phyloP scores from a whole-genome alignment of 768 basidiomycete genomes.

The Paxillus ammoniavirescens region DNA sequence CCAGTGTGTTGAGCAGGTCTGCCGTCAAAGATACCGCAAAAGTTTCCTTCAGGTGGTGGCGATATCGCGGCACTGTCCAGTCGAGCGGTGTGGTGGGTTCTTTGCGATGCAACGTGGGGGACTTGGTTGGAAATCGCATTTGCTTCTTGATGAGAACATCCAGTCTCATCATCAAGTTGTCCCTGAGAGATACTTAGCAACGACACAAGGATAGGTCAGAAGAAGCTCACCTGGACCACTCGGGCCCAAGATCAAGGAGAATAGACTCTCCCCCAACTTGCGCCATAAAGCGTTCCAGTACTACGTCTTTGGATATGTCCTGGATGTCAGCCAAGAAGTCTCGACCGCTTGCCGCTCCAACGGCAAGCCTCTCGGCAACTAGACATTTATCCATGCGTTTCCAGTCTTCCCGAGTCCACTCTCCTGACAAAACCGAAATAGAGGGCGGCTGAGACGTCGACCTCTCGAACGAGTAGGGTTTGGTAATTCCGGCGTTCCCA shows the following conservation, averaged over 20 bases:
- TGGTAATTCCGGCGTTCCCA: constrained; percentile 29
- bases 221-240: constrained; percentile 56
- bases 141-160: constrained; percentile 30
- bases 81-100: not conserved
- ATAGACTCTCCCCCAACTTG: constrained; percentile 46
- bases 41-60: constrained; percentile 42
- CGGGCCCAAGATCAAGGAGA: constrained; percentile 40
- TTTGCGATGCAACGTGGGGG: not conserved
- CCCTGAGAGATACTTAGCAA: constrained; percentile 8
- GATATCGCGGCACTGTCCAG: constrained; percentile 52
- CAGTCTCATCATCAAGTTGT: constrained; percentile 28
- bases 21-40: constrained; percentile 19
- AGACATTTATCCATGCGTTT: constrained; percentile 77
- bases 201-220: not conserved
- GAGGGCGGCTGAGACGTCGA: not conserved
- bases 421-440: constrained; percentile 15
- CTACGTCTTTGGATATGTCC: constrained; percentile 50
- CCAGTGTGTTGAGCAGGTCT: constrained; percentile 15
- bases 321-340: constrained; percentile 51
- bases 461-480: constrained; percentile 16
- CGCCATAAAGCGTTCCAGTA: constrained; percentile 58
- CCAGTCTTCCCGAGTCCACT: constrained; percentile 80
- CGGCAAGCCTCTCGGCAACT: constrained; percentile 61
- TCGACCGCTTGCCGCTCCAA: constrained; percentile 34
- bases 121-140: constrained; percentile 7